Evolutionary conservation across 495 filamentous ascomycete species (phyloP).

Genomic region (Aspergillus diversus): DNA sequence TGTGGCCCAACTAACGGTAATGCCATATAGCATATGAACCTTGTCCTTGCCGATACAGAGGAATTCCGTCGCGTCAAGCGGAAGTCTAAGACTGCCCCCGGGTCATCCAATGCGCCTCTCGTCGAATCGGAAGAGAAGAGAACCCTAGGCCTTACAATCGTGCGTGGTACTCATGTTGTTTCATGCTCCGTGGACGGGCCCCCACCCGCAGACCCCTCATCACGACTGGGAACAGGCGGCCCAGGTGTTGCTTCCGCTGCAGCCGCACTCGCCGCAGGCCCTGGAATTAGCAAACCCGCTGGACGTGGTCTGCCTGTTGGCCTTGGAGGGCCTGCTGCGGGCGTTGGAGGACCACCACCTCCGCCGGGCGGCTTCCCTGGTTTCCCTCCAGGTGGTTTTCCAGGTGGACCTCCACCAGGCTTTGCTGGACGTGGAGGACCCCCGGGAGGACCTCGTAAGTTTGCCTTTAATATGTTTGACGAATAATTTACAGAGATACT

Average conservation of each 20-base stretch:
- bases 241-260: conserved; percentile 64
- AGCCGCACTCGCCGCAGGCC: conserved; percentile 75
- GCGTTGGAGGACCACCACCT: conserved; percentile 80
- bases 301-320: conserved; percentile 88
- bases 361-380: conserved; percentile 59
- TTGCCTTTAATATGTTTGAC: conserved; percentile 3
- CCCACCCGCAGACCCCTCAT: conserved; percentile 91
- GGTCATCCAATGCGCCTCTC: conserved; percentile 61
- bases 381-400: conserved; percentile 68
- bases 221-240: conserved; percentile 79
- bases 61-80: conserved; percentile 95
- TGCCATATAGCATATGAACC: conserved; percentile 86
- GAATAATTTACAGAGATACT: conserved; percentile 17
- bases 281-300: conserved; percentile 89
- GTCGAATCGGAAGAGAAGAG: conserved; percentile 96
- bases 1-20: conserved; percentile 26
- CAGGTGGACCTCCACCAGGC: conserved; percentile 69
- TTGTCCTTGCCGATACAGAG: conserved; percentile 98
- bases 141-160: conserved; percentile 89
- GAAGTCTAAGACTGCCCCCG: conserved; percentile 73
- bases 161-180: conserved; percentile 91
- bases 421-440: conserved; percentile 77
- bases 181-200: conserved; percentile 95
- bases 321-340: conserved; percentile 86
- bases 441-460: conserved; percentile 65